Conservation (phyloP, 345 rosid species). For the Rhodomyrtus tomentosa region DNA sequence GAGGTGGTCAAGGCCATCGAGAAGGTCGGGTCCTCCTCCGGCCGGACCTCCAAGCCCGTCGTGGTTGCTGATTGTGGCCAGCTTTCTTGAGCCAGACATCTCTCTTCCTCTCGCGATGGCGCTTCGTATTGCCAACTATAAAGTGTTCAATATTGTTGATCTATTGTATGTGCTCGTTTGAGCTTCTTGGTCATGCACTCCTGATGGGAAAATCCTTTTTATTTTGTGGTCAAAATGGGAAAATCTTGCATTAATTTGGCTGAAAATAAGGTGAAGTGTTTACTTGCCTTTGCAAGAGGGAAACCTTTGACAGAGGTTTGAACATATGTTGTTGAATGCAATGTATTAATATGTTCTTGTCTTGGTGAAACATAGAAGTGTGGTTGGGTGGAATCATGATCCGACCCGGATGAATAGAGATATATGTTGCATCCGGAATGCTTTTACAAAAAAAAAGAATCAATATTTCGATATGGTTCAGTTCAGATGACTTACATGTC, state of each 20-base stretch:
- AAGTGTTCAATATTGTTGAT: neutral
- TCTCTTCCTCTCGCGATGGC: neutral
- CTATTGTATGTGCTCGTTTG: neutral
- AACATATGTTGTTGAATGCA: neutral
- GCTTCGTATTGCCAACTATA: neutral
- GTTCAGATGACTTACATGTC: neutral
- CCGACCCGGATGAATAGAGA: neutral
- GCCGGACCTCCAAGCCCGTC: neutral
- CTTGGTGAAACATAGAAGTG: neutral
- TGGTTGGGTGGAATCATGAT: neutral
- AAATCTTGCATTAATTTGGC: neutral
- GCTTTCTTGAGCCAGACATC: neutral
- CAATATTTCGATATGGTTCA: no score
- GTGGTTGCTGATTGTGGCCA: slow-evolving; percentile 8
- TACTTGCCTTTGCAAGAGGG: neutral
- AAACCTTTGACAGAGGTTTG: neutral
- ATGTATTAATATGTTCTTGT: neutral
- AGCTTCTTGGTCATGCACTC: neutral
- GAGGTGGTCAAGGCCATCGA: slow-evolving; percentile 5
- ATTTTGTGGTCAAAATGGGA: neutral
- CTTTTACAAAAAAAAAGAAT: neutral
- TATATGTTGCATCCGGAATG: neutral
- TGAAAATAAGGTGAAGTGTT: neutral
- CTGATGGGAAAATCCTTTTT: neutral
- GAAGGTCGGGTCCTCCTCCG: neutral